Evolutionary conservation across 192 early-diverging fungal genomes (phyloP).

Genomic region (Coemansia sp.): DNA sequence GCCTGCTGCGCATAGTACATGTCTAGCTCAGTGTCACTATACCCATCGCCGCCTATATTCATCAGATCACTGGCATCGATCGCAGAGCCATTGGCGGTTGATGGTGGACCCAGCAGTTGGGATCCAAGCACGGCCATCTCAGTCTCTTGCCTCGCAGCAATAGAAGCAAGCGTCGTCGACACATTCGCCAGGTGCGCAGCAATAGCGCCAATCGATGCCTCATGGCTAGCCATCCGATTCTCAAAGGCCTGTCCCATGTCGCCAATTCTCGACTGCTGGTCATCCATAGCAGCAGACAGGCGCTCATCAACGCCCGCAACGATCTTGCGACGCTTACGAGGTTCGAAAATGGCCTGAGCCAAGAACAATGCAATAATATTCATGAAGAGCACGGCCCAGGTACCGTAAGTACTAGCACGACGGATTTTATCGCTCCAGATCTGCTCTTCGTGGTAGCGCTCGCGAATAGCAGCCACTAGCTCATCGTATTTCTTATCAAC

Average conservation of each 20-base stretch:
- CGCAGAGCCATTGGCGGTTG: not conserved
- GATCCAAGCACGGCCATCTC: conserved; percentile 10
- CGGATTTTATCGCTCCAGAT: conserved; percentile 88
- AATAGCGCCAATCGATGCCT: conserved; percentile 14
- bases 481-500: conserved; percentile 68
- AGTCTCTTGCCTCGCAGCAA: conserved; percentile 26
- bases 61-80: not conserved
- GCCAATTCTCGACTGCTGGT: conserved; percentile 37
- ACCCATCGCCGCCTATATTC: conserved; percentile 15
- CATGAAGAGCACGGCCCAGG: conserved; percentile 71
- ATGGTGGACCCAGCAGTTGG: not conserved
- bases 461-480: conserved; percentile 69
- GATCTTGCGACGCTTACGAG: conserved; percentile 66
- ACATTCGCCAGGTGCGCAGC: conserved; percentile 26
- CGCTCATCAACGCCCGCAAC: conserved; percentile 70
- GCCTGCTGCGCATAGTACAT: conserved; percentile 43
- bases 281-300: conserved; percentile 51
- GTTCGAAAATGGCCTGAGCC: conserved; percentile 77
- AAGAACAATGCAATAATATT: conserved; percentile 69
- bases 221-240: conserved; percentile 18
- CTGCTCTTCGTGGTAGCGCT: conserved; percentile 83
- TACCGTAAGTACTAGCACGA: conserved; percentile 72
- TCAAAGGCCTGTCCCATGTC: not conserved
- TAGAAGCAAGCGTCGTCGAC: conserved; percentile 19
- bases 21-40: conserved; percentile 50